Evolutionary conservation across 2,329 filamentous ascomycete genomes (phyloP).

Genomic region (Aspergillus proliferans): DNA sequence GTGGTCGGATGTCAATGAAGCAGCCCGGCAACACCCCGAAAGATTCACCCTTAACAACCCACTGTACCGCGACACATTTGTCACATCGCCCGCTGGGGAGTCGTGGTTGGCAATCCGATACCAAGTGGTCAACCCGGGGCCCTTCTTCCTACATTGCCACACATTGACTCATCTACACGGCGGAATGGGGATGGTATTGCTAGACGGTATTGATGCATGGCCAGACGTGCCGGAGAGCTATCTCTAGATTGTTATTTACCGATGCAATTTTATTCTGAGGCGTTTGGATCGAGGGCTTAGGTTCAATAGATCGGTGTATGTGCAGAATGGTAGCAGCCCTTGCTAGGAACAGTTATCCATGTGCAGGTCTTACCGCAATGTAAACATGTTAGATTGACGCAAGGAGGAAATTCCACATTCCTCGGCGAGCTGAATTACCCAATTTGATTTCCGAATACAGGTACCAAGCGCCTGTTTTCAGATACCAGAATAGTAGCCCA

Average conservation of each 20-base stretch:
- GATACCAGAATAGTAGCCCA: no score
- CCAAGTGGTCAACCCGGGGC: conserved; percentile 41
- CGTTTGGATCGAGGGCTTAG: neutral
- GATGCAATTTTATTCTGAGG: neutral
- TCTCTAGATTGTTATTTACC: conserved; percentile 3
- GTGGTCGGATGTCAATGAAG: conserved; percentile 37
- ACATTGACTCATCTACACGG: conserved; percentile 44
- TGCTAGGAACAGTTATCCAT: neutral
- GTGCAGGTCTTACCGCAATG: no score
- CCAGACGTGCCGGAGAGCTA: conserved; percentile 27
- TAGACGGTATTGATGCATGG: conserved; percentile 46
- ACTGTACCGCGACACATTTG: conserved; percentile 37
- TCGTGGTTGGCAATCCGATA: conserved; percentile 43
- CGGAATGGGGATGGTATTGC: conserved; percentile 44
- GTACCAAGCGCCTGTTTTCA: no score
- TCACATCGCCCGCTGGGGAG: conserved; percentile 23
- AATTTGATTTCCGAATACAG: neutral
- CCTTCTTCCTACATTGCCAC: conserved; percentile 48
- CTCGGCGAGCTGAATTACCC: neutral
- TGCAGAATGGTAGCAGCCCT: neutral
- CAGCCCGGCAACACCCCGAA: conserved; percentile 32
- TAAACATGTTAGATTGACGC: neutral
- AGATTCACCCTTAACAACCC: conserved; percentile 43
- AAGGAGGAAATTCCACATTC: neutral
- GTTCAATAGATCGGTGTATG: neutral